Evolutionary conservation across 495 filamentous ascomycete genomes (phyloP).

Genomic region (Talaromyces ruber): DNA sequence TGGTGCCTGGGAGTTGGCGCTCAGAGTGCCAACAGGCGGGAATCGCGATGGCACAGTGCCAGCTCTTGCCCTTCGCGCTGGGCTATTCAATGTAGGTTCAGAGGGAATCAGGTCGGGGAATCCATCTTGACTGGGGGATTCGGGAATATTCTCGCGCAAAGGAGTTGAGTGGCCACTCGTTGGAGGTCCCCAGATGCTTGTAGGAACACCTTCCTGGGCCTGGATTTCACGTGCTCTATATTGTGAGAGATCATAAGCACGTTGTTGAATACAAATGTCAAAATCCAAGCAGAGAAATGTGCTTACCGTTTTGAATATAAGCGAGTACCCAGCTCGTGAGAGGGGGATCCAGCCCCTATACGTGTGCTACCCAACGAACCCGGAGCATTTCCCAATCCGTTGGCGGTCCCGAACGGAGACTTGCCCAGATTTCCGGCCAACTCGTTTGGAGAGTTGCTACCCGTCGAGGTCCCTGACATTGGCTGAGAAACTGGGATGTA

Average conservation of each 20-base stretch:
- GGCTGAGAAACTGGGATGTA: conserved; percentile 65
- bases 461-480: conserved; percentile 78
- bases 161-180: conserved; percentile 94
- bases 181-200: conserved; percentile 89
- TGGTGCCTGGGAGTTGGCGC: conserved; percentile 51
- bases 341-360: conserved; percentile 92
- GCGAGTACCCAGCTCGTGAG: conserved; percentile 74
- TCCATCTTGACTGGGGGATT: conserved; percentile 89
- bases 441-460: conserved; percentile 82
- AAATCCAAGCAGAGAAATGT: neutral
- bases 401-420: conserved; percentile 66
- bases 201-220: conserved; percentile 83
- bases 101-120: conserved; percentile 81
- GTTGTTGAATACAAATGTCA: neutral
- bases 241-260: conserved; percentile 8
- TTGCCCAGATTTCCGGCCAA: conserved; percentile 57
- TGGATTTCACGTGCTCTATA: conserved; percentile 89
- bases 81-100: conserved; percentile 45
- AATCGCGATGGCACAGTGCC: conserved; percentile 97
- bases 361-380: conserved; percentile 68
- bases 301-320: conserved; percentile 89
- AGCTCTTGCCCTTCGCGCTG: conserved; percentile 71
- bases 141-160: conserved; percentile 91
- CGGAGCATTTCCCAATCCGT: conserved; percentile 51
- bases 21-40: conserved; percentile 57